Base-by-base conservation (phyloP, 345 rosid species). In the Cochlearia excelsa region DNA sequence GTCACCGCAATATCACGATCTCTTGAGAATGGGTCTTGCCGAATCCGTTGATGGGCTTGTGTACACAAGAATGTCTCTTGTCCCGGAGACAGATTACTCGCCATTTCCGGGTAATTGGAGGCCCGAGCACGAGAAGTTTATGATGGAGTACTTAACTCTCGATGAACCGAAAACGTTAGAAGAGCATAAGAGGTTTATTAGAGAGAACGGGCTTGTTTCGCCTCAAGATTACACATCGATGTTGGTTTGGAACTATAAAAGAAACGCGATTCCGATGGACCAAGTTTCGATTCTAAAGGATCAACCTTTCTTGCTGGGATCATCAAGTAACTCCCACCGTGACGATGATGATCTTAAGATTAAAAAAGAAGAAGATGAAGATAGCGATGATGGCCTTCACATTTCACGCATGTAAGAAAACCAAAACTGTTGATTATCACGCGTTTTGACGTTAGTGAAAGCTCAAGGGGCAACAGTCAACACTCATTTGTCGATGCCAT, bases 241-340 rank as follows among this genome's bases (percentile, higher is more conserved):
- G 97, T 85, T 93, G 57, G 97, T 93, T 42, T 93, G 99, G 99
- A 89, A 87, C 82, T 93, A 89, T 70, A 93, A 89, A 66, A 76
- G 94, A 76, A 93, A 93, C 48, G 80, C 85, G 11, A 78, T 85
- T 54, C 78, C 57, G 3, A 79, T 82, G 76, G 91, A 83, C 70
- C 91, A 81, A 68, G 74, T 79, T 63, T 80, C 93, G 51, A 71
- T 84, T 67, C 33, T 78, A 38, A 77, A 65, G 57, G 77, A 80
- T 64, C 63, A 71, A 46, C 78, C 68, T 30, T 63, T 69, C 41
- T 62, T 76, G 41, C 66, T 73, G 67, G 69, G 72, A 57, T 77
- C 70, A 26, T 57, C 84, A 54, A 74, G 65, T 60, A 51, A 51
- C 54, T 72, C 51, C 55, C 65, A 63, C 47, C 57, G 46, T 4